phyloP scores from a whole-genome alignment of 78 protist genomes.

The Dictyostelium discoideum region DNA sequence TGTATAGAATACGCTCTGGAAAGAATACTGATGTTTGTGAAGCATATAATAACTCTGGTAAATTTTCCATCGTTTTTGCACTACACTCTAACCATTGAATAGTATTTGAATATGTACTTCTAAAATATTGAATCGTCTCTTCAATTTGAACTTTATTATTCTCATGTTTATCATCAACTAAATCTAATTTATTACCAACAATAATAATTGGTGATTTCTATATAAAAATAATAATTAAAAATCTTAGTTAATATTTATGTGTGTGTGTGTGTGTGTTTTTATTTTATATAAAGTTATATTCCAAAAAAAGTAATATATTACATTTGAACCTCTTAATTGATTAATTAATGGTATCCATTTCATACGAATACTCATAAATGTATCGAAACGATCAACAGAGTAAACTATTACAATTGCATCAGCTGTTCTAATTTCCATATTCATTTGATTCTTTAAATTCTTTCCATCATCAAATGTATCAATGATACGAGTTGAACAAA shows the following conservation, averaged over 20 bases:
- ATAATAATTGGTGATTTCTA: conserved; percentile 35
- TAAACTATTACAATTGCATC: conserved; percentile 56
- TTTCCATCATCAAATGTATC: conserved; percentile 40
- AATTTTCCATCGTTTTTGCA: not conserved
- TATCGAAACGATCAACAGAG: conserved; percentile 21
- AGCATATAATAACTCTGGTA: not conserved
- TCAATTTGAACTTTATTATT: conserved; percentile 1
- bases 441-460: conserved; percentile 8
- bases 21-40: conserved; percentile 8
- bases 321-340: conserved; percentile 25
- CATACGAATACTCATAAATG: conserved; percentile 40
- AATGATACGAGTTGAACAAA: conserved; percentile 26
- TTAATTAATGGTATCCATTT: conserved; percentile 67
- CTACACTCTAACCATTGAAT: conserved; percentile 38
- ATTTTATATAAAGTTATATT: too few species aligned
- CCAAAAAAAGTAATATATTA: not conserved
- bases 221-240: not conserved
- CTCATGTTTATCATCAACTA: not conserved
- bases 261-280: too few species aligned
- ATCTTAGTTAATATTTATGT: too few species aligned
- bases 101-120: conserved; percentile 6
- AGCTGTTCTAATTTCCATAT: conserved; percentile 29
- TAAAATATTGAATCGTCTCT: conserved; percentile 32
- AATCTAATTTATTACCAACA: conserved; percentile 61
- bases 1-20: conserved; percentile 42